Conservation (phyloP, 306 rosid species). For the Cercis canadensis region DNA sequence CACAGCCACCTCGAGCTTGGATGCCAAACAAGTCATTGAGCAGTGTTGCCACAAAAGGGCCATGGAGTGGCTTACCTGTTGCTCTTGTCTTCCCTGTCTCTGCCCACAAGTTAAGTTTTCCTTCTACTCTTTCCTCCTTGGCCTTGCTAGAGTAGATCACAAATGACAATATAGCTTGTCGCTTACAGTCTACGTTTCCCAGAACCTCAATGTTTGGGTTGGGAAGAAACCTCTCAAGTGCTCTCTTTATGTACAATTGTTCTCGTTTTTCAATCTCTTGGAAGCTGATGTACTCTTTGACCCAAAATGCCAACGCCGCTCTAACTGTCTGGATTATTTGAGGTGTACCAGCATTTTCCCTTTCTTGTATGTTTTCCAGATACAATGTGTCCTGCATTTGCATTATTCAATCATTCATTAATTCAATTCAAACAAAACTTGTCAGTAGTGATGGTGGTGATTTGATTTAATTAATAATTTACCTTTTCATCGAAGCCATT, state of each 20-base stretch:
- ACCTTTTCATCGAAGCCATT: constrained; percentile 77
- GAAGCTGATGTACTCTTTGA: constrained; percentile 69
- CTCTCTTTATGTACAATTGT: constrained; percentile 52
- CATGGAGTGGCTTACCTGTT: constrained; percentile 78
- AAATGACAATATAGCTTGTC: constrained; percentile 82
- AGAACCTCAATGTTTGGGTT: constrained; percentile 63
- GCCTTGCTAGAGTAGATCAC: constrained; percentile 54
- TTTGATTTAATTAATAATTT: neutral
- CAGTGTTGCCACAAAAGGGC: constrained; percentile 72
- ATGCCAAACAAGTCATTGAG: constrained; percentile 87
- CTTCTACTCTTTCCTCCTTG: constrained; percentile 18
- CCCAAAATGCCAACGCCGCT: constrained; percentile 90
- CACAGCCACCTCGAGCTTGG: constrained; percentile 90
- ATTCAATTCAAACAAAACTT: too few species aligned
- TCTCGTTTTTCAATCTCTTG: constrained; percentile 70
- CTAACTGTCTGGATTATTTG: constrained; percentile 80
- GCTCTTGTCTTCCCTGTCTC: constrained; percentile 63
- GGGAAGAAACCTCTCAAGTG: constrained; percentile 59
- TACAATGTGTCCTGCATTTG: constrained; percentile 79
- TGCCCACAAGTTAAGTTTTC: constrained; percentile 58
- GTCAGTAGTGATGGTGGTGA: too few species aligned
- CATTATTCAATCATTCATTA: too few species aligned
- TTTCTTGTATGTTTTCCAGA: constrained; percentile 69
- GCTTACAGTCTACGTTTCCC: constrained; percentile 58
- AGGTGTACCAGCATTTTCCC: constrained; percentile 92